Evolutionary conservation across 768 basidiomycete genomes (phyloP).

Genomic region (Pisolithus sp.): DNA sequence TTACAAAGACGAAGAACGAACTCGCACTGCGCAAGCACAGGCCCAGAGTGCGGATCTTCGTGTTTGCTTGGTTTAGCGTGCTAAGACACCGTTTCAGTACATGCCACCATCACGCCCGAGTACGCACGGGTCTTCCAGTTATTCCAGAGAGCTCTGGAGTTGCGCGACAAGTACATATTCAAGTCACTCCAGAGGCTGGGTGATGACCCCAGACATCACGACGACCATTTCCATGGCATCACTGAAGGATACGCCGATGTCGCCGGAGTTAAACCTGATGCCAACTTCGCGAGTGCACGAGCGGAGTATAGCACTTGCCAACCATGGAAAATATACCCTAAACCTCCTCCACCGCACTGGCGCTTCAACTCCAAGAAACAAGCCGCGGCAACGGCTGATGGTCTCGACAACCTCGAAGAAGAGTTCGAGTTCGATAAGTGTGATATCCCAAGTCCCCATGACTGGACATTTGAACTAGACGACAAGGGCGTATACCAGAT

Average conservation of each 20-base stretch:
- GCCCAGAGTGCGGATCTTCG: constrained; percentile 21
- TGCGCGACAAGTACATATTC: constrained; percentile 93
- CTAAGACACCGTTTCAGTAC: constrained; percentile 12
- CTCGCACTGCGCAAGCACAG: constrained; percentile 24
- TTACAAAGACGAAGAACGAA: constrained; percentile 33
- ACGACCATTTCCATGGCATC: constrained; percentile 68
- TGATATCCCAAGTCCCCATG: constrained; percentile 59
- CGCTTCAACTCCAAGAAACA: constrained; percentile 62
- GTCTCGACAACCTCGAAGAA: constrained; percentile 19
- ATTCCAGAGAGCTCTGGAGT: constrained; percentile 77
- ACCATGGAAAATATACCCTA: constrained; percentile 87
- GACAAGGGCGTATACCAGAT: constrained; percentile 90
- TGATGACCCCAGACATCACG: constrained; percentile 91
- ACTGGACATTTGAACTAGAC: constrained; percentile 69
- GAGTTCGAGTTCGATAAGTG: constrained; percentile 69
- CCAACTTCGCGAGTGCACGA: constrained; percentile 28
- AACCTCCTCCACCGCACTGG: constrained; percentile 95
- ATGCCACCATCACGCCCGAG: constrained; percentile 33
- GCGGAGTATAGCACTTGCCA: constrained; percentile 31
- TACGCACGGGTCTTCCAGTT: constrained; percentile 55
- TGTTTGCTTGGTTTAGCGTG: neutral
- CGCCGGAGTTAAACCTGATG: constrained; percentile 62
- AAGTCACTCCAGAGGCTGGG: constrained; percentile 87
- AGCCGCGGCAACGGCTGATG: constrained; percentile 36
- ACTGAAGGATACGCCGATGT: constrained; percentile 57